phyloP scores from a whole-genome alignment of 116 monocot species.

The Iris pallida region DNA sequence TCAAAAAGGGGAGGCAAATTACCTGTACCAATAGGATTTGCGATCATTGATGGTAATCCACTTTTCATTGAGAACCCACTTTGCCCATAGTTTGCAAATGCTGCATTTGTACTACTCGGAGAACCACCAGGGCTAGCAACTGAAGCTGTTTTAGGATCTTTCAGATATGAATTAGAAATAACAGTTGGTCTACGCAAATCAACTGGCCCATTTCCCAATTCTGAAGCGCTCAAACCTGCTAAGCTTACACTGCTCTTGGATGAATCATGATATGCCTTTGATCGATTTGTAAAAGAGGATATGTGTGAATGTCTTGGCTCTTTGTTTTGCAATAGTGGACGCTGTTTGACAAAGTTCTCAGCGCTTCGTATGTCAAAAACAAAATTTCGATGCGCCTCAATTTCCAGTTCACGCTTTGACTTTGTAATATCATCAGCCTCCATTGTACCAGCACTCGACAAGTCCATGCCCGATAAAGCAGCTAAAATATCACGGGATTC shows the following conservation, averaged over 20 bases:
- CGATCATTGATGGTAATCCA: constrained; percentile 3
- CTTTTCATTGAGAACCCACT: constrained; percentile 38
- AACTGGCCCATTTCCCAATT: neutral
- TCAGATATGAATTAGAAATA: constrained; percentile 16
- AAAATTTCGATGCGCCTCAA: constrained; percentile 34
- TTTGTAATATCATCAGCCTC: constrained; percentile 14
- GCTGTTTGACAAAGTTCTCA: constrained; percentile 27
- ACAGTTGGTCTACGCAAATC: constrained; percentile 12
- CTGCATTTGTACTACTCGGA: constrained; percentile 18
- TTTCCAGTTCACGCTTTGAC: constrained; percentile 30
- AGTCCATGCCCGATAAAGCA: constrained; percentile 50
- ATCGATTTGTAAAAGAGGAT: constrained; percentile 18
- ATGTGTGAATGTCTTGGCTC: constrained; percentile 21
- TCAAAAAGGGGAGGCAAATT: constrained; percentile 30
- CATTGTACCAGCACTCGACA: constrained; percentile 26
- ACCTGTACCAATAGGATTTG: constrained; percentile 15
- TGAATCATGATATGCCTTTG: constrained; percentile 18
- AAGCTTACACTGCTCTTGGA: constrained; percentile 8
- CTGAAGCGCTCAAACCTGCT: constrained; percentile 19
- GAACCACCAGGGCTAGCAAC: constrained; percentile 17
- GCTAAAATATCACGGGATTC: constrained; percentile 46
- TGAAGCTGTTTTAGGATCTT: constrained; percentile 9
- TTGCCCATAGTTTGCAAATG: constrained; percentile 24
- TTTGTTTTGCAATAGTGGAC: constrained; percentile 18
- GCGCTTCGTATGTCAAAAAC: constrained; percentile 34